phyloP scores from a whole-genome alignment of 441 rosid genomes.

The Manihot esculenta region DNA sequence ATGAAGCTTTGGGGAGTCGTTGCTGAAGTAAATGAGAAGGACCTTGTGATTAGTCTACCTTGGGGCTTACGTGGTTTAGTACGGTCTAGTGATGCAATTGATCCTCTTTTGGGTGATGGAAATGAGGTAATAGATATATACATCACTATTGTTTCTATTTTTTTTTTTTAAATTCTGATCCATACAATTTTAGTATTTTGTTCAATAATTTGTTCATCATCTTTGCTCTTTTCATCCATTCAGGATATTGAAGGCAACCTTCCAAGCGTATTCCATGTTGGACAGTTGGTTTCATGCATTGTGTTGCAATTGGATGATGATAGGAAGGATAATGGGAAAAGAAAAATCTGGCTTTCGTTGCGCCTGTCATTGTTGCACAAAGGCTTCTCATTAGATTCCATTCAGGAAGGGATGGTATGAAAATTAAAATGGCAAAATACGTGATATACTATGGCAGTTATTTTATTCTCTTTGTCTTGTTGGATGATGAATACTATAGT shows the following conservation, averaged over 20 bases:
- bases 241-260: slow-evolving; percentile 66
- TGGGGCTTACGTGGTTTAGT: slow-evolving; percentile 95
- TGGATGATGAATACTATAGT: not conserved
- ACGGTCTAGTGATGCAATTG: slow-evolving; percentile 73
- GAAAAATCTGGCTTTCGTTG: slow-evolving; percentile 92
- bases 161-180: not conserved
- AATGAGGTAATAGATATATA: slow-evolving; percentile 47
- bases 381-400: slow-evolving; percentile 66
- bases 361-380: slow-evolving; percentile 80
- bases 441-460: not conserved
- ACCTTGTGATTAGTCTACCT: slow-evolving; percentile 86
- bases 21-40: slow-evolving; percentile 92
- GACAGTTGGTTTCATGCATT: slow-evolving; percentile 90
- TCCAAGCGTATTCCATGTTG: slow-evolving; percentile 51
- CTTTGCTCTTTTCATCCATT: slow-evolving; percentile 19
- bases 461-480: slow-evolving; percentile 12
- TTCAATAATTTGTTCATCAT: not conserved
- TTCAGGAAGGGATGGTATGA: slow-evolving; percentile 97
- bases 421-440: slow-evolving; percentile 8
- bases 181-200: not conserved
- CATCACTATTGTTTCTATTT: not conserved
- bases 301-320: slow-evolving; percentile 87
- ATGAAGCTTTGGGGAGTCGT: slow-evolving; percentile 98
- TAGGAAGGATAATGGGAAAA: slow-evolving; percentile 72
- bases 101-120: slow-evolving; percentile 58